Evolutionary conservation across 768 basidiomycete genomes (phyloP), one percentile per base, ranked within the genome.

Genomic region (Dictyophora rubrovolvata): DNA sequence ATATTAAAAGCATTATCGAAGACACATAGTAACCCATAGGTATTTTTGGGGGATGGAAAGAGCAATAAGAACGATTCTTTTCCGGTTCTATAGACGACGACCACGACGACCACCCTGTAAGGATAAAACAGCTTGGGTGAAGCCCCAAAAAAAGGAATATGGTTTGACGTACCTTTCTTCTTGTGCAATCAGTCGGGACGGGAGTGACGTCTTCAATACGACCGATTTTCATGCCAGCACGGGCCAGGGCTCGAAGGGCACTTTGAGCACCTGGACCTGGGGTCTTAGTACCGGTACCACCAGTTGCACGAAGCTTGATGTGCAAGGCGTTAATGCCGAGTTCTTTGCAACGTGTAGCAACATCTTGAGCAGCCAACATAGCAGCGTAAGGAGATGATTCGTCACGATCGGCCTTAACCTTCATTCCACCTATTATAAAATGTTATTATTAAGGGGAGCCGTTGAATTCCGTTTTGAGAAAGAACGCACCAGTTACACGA

Each of bases 341-440:
- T 77, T 98, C 96, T 71, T 90, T 89, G 87, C 96, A 99, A 66
- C 94, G 91, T 55, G 79, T 72, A 60, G 95, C 95, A 65, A 93
- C 93, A 67, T 98, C 95, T 78, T 98, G 95, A 48, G 95, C 93
- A 57, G 95, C 95, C 72, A 98, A 79, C 94, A 96, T 95, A 71
- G 94, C 93, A 54, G 93, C 92, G 70, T 96, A 91, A 17, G 90
- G 91, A 21, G 94, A 97, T 47, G 93, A 97, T 77, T 99, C 96
- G 77, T 99, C 96, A 75, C 96, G 89, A 76, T 99, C 96, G 12
- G 95, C 96, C 80, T 98, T 99, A 77, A 99, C 96, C 80, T 98
- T 98, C 96, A 98, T 98, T 62, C 96, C 96, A 73, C 92, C 91
- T 89, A 56, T 5, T 33, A 17, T 33, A 34, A 9, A 14, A 52